Base-by-base conservation (phyloP, 2,329 filamentous ascomycete genomes). In the Aschersonia sp. region DNA sequence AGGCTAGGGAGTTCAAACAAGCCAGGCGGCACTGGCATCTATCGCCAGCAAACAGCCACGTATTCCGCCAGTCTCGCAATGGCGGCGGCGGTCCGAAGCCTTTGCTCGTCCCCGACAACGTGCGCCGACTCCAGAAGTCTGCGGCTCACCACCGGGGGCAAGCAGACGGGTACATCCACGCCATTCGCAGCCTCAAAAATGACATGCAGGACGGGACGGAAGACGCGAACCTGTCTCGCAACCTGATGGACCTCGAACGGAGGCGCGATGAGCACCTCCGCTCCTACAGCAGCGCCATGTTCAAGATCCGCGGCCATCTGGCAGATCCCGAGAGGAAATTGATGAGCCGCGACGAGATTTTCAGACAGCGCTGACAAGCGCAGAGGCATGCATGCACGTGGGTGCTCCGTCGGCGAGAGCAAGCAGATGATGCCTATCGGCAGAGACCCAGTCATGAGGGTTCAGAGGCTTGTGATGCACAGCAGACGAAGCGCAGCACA, bases 1-100 rank as follows among this genome's bases (percentile, higher is more conserved):
- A 66, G 50, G 49, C 50, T 28, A 54, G 54, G 30, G 60, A 66
- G 41, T 66, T 63, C 44, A 65, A 65, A 49, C 57, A 58, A 48
- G 63, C 63, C 42, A 55, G 59, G 49, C 51, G 59, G 44, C 60
- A 61, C 44, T 60, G 59, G 55, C 50, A 57, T 41, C 54, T 64
- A 30, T 61, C 57, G 5, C 62, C 62, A 12, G 43, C 51, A 3
- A 55, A 56, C 44, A 64, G 52, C 45, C 46, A 51, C 10, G 48
- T 55, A 7, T 57, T 61, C 30, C 47, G 54, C 4, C 46, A 56
- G 10, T 48, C 50, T 12, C 41, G 44, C 41, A 40, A 54, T 31
- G 55, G 54, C 12, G 55, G 54, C 12, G 56, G 50, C 30, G 45
- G 43, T 31, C 52, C 54, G 43, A 47, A 47, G 44, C 45, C 54